Evolutionary conservation across 176 grass and related monocot species (phyloP).

Genomic region (Thalia dealbata): DNA sequence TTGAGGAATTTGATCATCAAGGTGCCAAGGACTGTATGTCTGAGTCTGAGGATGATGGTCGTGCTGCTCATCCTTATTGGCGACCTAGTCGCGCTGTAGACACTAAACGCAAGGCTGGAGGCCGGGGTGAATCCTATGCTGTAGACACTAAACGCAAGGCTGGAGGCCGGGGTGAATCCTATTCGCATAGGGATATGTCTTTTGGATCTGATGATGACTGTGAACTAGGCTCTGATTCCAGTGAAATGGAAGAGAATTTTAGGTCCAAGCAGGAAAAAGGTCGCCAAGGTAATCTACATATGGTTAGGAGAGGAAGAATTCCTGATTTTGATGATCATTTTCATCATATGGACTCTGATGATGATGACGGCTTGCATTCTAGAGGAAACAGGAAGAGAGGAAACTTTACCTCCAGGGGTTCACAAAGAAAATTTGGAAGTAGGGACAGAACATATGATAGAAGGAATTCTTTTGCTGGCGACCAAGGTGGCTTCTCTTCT

Average conservation of each 20-base stretch:
- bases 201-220: conserved; percentile 29
- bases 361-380: conserved; percentile 12
- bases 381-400: conserved; percentile 7
- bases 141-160: conserved; percentile 37
- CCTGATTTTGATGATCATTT: conserved; percentile 31
- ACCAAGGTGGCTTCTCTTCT: conserved; percentile 4
- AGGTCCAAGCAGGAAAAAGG: conserved; percentile 16
- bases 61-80: conserved; percentile 35
- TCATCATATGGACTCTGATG: conserved; percentile 33
- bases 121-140: conserved; percentile 24
- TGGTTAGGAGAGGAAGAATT: conserved; percentile 17
- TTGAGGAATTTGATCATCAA: conserved; percentile 17
- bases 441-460: conserved; percentile 25
- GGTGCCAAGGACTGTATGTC: conserved; percentile 24
- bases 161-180: conserved; percentile 12
- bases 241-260: conserved; percentile 36
- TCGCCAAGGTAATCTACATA: conserved; percentile 14
- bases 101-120: conserved; percentile 33
- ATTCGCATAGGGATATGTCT: conserved; percentile 16
- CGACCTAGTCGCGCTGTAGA: conserved; percentile 36
- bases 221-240: conserved; percentile 45
- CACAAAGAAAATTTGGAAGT: conserved; percentile 9
- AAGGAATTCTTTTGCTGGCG: conserved; percentile 20
- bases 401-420: conserved; percentile 3
- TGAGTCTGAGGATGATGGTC: conserved; percentile 44